Base-by-base conservation (phyloP, 257 asterid genomes). In the Solanum boliviense region DNA sequence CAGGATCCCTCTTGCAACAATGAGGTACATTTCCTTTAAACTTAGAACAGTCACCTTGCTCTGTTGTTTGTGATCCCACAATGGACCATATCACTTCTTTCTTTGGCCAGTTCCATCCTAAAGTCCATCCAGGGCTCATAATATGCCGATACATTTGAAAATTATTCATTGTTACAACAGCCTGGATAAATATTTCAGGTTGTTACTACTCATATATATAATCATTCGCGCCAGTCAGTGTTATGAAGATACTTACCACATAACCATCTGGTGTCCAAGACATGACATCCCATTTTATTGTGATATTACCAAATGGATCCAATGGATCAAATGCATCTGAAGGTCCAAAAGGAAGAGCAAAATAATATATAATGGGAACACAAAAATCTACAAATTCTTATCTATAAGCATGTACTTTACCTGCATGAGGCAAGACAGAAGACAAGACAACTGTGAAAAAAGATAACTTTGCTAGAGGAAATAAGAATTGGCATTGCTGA, bases 211-310 rank as follows among this genome's bases (percentile, higher is more conserved):
- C 48, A 74, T 68, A 25, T 23, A 74, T 68, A 25, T 23, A 27
- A 13, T 25, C 52, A 9, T 68, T 82, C 18, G 4, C 5, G 8
- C 2, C 38, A n/a, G 8, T 13, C 27, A 58, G 31, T 39, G 0
- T 62, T 23, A 60, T 13, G n/a, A 75, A 65, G 13, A 75, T 29
- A 65, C 93, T 91, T 84, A 95, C 98, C 94, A 95, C 95, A 83
- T 94, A 94, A 84, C 98, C 98, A 70, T 95, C 98, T 0, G 96
- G 84, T 1, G 98, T 91, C 98, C 98, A 95, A 34, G 96, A 94
- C 60, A 94, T 31, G 8, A 95, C 90, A 86, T 94, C 98, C 98
- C 98, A 95, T 91, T 93, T 93, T 86, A 95, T 94, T 15, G 98
- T 95, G 15, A 95, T 94, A 92, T 95, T 95, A 87, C 96, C 98